A percentile compares a stretch with the other conserved stretches of the same genome.
These are phyloP conservation scores for Ogataea nonfermentans DNA, from an alignment of 805 yeast genomes.

Conservation along the genomic window DNA sequence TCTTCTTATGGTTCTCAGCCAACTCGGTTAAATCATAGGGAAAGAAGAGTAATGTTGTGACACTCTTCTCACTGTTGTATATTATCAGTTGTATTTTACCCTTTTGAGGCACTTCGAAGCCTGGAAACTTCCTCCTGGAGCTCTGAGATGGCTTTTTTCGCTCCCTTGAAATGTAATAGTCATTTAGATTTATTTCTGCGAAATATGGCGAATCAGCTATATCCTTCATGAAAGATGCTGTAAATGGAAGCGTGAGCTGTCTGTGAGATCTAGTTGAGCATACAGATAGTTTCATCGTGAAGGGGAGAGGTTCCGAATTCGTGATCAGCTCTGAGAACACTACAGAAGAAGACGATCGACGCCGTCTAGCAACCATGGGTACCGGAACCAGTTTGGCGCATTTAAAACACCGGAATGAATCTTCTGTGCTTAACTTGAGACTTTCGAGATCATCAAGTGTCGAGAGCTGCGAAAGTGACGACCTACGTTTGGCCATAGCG, in stretches of 20 bases:
- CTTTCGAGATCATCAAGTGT: slow-evolving; percentile 17
- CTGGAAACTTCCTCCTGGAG: slow-evolving; percentile 29
- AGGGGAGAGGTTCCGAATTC: slow-evolving; percentile 24
- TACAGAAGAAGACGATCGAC: slow-evolving; percentile 24
- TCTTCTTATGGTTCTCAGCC: slow-evolving; percentile 26
- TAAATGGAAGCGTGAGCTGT: slow-evolving; percentile 23
- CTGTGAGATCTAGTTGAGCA: slow-evolving; percentile 11
- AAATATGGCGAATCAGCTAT: slow-evolving; percentile 32
- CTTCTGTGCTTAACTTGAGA: background rate
- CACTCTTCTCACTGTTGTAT: slow-evolving; percentile 31
- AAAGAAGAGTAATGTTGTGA: slow-evolving; percentile 26
- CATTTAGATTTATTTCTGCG: slow-evolving; percentile 31
- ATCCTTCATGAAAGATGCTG: slow-evolving; percentile 24
- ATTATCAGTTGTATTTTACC: slow-evolving; percentile 33
- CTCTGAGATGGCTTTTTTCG: slow-evolving; percentile 4
- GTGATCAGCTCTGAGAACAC: slow-evolving; percentile 22
- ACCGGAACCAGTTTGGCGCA: slow-evolving; percentile 9
- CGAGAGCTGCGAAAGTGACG: slow-evolving; percentile 23
- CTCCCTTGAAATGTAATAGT: slow-evolving; percentile 25
- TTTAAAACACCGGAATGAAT: slow-evolving; percentile 3
- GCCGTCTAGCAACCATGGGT: slow-evolving; percentile 17
- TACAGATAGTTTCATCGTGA: slow-evolving; percentile 29
- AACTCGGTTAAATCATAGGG: slow-evolving; percentile 28
- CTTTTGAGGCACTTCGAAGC: slow-evolving; percentile 25
- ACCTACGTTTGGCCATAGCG: slow-evolving; percentile 18